These are phyloP conservation scores for Atkinsonella hypoxylon DNA, from an alignment of 2,329 filamentous ascomycete species.

Conservation along the genomic window DNA sequence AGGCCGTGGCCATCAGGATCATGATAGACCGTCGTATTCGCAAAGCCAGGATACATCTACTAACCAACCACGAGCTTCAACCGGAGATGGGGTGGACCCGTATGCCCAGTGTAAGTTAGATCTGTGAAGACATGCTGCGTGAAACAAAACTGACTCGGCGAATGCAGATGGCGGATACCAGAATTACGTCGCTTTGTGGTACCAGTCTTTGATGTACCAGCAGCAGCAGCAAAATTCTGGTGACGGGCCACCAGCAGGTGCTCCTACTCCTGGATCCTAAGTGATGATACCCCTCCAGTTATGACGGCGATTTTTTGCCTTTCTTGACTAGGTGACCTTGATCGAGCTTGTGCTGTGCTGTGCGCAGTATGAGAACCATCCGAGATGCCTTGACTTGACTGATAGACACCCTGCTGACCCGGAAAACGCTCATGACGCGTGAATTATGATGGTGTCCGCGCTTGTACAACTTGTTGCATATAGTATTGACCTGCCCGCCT, in stretches of 20 bases:
- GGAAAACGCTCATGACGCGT: slow-evolving; percentile 11
- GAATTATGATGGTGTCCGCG: slow-evolving; percentile 18
- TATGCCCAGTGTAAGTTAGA: slow-evolving; percentile 58
- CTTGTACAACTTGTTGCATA: slow-evolving; percentile 19
- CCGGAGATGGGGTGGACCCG: slow-evolving; percentile 47
- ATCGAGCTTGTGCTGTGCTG: slow-evolving; percentile 14
- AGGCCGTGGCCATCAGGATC: slow-evolving; percentile 37
- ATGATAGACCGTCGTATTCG: slow-evolving; percentile 40
- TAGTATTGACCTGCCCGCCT: slow-evolving; percentile 5
- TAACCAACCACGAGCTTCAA: slow-evolving; percentile 31
- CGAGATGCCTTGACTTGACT: slow-evolving; percentile 24
- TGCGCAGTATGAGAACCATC: slow-evolving; percentile 7
- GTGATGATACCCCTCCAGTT: slow-evolving; percentile 16
- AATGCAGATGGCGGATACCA: slow-evolving; percentile 63
- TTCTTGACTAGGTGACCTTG: slow-evolving; percentile 23
- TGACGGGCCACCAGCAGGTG: slow-evolving; percentile 23
- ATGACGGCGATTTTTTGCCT: slow-evolving; percentile 4
- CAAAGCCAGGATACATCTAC: slow-evolving; percentile 32
- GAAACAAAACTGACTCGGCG: slow-evolving; percentile 10
- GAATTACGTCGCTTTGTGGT: slow-evolving; percentile 71
- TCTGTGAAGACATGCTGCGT: background rate
- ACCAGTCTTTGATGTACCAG: slow-evolving; percentile 48
- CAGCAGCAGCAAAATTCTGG: slow-evolving; percentile 28
- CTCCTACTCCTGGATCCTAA: slow-evolving; percentile 23
- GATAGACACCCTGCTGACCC: slow-evolving; percentile 16